phyloP scores from a whole-genome alignment of 139 green algal genomes.

The Trebouxia sp. region DNA sequence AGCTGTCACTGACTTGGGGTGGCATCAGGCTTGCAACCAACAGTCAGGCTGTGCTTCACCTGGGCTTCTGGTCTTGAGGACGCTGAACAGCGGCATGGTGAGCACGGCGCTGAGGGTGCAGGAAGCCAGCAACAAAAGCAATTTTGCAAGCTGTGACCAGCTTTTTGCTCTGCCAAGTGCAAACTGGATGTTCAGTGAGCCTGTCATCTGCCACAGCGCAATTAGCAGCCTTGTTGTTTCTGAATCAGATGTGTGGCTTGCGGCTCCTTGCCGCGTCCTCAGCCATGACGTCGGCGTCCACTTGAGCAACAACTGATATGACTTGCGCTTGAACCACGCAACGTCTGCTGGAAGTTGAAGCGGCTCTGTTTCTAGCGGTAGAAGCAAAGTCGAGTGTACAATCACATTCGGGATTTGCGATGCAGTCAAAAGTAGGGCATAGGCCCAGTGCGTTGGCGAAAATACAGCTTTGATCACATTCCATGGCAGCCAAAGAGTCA shows the following conservation, averaged over 20 bases:
- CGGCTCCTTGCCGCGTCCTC: neutral
- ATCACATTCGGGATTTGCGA: neutral
- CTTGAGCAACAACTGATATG: neutral
- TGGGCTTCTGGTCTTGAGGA: neutral
- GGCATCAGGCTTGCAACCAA: too few relatives aligned
- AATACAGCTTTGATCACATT: neutral
- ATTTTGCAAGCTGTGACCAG: neutral
- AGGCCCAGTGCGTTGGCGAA: neutral
- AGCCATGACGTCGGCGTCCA: conserved; percentile 3
- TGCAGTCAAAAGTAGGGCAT: neutral
- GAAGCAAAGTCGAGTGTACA: neutral
- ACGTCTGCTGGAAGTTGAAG: neutral
- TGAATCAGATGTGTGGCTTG: neutral
- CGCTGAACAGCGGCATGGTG: neutral
- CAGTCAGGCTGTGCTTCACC: neutral
- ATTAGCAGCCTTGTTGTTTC: neutral
- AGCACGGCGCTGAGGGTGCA: neutral
- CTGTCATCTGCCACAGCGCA: neutral
- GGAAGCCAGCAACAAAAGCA: neutral
- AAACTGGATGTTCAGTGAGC: neutral
- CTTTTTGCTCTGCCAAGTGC: neutral
- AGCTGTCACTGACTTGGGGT: too few relatives aligned
- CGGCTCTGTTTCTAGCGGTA: neutral
- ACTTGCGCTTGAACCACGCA: neutral
- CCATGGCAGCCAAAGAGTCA: neutral